These are phyloP conservation scores for Cryptosporidium baileyi DNA, from an alignment of 169 alveolate genomes.

Conservation along the genomic window DNA sequence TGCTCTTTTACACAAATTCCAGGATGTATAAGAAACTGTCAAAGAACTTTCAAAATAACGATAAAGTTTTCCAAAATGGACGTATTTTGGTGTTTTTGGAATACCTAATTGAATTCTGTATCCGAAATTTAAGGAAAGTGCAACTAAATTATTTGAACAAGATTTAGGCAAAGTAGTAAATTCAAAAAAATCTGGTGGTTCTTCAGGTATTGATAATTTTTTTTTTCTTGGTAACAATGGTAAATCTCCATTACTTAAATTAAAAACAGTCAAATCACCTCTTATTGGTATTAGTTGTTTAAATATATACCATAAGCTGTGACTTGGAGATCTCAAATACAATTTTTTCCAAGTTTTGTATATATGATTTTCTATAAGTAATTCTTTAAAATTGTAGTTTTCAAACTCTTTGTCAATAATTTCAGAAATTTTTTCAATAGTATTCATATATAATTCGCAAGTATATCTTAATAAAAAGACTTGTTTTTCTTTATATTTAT, in stretches of 20 bases:
- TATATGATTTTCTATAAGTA: neutral
- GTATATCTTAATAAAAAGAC: conserved; percentile 21
- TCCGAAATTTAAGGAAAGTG: conserved; percentile 27
- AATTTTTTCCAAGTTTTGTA: conserved; percentile 25
- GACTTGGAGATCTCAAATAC: conserved; percentile 40
- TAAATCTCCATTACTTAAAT: conserved; percentile 47
- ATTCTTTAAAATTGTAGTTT: neutral
- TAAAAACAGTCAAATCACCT: conserved; percentile 51
- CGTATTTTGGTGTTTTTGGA: conserved; percentile 14
- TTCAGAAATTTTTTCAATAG: neutral
- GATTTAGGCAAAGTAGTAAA: conserved; percentile 35
- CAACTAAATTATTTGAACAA: conserved; percentile 54
- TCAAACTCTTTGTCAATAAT: neutral
- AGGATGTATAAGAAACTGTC: conserved; percentile 12
- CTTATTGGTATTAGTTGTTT: conserved; percentile 25
- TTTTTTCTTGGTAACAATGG: conserved; percentile 33
- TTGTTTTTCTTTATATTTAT: neutral
- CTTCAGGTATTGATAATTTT: conserved; percentile 22
- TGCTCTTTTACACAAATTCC: conserved; percentile 41
- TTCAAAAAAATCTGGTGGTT: conserved; percentile 57
- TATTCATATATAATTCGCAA: conserved; percentile 57
- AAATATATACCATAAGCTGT: conserved; percentile 45
- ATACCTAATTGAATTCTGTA: conserved; percentile 45
- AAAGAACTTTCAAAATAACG: conserved; percentile 42
- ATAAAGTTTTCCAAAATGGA: conserved; percentile 37